These are phyloP conservation scores for Melanopsichium pennsylvanicum DNA, from an alignment of 1,284 basidiomycete genomes.

Conservation along the genomic window DNA sequence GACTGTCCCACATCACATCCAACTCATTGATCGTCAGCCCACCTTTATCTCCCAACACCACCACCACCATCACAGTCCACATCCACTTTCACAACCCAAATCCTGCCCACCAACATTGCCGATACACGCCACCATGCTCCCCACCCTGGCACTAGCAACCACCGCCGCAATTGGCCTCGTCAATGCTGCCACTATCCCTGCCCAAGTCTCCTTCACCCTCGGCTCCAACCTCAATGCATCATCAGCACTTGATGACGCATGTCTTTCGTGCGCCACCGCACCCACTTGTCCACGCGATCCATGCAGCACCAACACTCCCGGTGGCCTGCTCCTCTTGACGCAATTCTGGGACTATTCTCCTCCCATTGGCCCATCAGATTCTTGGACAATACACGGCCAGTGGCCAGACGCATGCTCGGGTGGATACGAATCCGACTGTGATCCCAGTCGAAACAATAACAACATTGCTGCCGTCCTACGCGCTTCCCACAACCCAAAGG, in stretches of 20 bases:
- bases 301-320: conserved; percentile 44
- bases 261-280: conserved; percentile 27
- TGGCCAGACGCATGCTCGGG: conserved; percentile 52
- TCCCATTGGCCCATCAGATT: conserved; percentile 40
- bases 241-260: conserved; percentile 5
- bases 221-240: background rate
- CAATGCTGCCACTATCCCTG: background rate
- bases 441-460: conserved; percentile 21
- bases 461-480: conserved; percentile 30
- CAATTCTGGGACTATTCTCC: conserved; percentile 53
- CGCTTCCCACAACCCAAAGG: conserved; percentile 6
- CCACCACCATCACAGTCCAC: background rate
- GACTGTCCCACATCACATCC: no score
- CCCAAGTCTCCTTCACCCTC: conserved; percentile 14
- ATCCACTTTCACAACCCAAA: no score
- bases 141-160: background rate
- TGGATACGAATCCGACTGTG: conserved; percentile 39
- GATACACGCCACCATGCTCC: background rate
- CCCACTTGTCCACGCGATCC: conserved; percentile 24
- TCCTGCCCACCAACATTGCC: no score
- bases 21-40: background rate
- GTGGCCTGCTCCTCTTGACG: conserved; percentile 45
- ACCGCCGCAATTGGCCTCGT: background rate
- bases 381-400: conserved; percentile 50
- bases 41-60: background rate